These are phyloP conservation scores for Thermoascus crustaceus DNA, from an alignment of 2,329 filamentous ascomycete species.

Conservation along the genomic window DNA sequence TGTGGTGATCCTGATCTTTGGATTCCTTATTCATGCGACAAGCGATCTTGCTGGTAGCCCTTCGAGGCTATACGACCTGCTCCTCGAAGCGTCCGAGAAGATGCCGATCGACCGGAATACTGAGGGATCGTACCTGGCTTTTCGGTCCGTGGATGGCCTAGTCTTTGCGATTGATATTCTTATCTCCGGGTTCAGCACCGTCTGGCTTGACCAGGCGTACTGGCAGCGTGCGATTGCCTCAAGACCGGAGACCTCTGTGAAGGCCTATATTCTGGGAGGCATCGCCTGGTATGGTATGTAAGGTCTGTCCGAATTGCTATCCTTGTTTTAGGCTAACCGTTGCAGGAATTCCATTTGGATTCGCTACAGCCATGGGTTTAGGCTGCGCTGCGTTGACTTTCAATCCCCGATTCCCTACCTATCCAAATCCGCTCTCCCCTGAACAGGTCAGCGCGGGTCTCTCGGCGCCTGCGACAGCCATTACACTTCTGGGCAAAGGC, in stretches of 20 bases:
- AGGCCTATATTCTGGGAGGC: conserved; percentile 36
- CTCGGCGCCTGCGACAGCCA: conserved; percentile 25
- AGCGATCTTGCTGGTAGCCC: conserved; percentile 26
- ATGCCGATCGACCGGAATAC: conserved; percentile 25
- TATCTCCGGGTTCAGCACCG: conserved; percentile 26
- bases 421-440: conserved; percentile 29
- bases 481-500: conserved; percentile 29
- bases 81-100: conserved; percentile 22
- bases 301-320: background rate
- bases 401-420: conserved; percentile 44
- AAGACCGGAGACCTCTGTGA: conserved; percentile 33
- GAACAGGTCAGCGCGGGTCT: conserved; percentile 26
- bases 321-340: background rate
- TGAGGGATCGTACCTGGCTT: conserved; percentile 30
- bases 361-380: conserved; percentile 43
- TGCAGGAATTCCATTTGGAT: conserved; percentile 39
- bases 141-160: conserved; percentile 28
- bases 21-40: conserved; percentile 28
- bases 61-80: conserved; percentile 29
- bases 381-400: conserved; percentile 39
- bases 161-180: conserved; percentile 33
- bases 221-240: conserved; percentile 40
- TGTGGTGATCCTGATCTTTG: conserved; percentile 32
- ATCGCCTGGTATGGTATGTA: conserved; percentile 24
- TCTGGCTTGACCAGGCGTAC: conserved; percentile 38